Base-by-base conservation (phyloP, 2,329 filamentous ascomycete genomes). In the Pseudopithomyces maydicus region DNA sequence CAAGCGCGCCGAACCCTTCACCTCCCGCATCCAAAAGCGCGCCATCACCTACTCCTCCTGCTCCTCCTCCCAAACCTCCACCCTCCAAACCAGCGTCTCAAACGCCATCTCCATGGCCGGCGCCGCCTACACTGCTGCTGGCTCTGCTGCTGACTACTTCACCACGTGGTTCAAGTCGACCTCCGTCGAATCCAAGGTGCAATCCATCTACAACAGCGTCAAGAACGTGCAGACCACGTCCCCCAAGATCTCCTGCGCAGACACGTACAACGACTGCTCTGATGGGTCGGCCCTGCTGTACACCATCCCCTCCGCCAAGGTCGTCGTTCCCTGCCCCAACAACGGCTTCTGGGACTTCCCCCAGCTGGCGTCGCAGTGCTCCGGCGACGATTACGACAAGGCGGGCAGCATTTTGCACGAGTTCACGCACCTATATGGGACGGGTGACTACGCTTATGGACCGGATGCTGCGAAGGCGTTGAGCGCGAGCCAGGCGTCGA, bases 121-220 rank as follows among this genome's bases (percentile, higher is more conserved):
- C 33, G 55, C 55, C 8, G 58, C 58, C n/a, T 58, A 51, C 42
- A 58, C 58, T 22, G 58, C 58, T 15, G 58, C 58, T 49, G 45
- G 41, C 33, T 41, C 58, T 22, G 41, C 26, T 29, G 58, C 58
- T 11, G 48, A 54, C 55, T 61, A 56, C 53, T 61, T 54, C 58
- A 61, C 58, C 14, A 61, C 58, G 11, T 61, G 58, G 58, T 61
- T 61, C 58, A 61, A 61, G 42, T 56, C 58, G 6, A 61, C 55
- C 17, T 58, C 58, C 10, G 45, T 52, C 49, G 50, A 47, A 38
- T 61, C 58, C 46, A 61, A 61, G 19, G 58, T 61, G 1, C 55
- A 50, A 22, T 56, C 49, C 35, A 61, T 61, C 42, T 61, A 61
- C 53, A 58, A 56, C 36, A 46, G 56, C 38, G 58, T 61, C 23